Evolutionary conservation across 176 grass and related monocot genomes (phyloP), one percentile per base, ranked within the genome.

Genomic region (Eleusine indica): DNA sequence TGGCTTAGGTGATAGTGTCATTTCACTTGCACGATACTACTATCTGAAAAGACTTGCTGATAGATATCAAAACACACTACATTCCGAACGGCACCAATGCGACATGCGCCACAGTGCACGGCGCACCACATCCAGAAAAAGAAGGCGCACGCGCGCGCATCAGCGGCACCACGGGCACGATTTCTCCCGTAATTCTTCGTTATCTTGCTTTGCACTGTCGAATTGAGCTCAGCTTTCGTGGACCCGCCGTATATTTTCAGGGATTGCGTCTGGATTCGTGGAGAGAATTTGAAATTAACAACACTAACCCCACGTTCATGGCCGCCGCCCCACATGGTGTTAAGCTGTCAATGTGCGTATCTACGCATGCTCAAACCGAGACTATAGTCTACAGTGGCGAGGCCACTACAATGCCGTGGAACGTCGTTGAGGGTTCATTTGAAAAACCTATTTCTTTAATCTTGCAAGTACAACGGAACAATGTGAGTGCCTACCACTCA

Each of bases 321-420:
- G 47, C 47, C 9, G 48, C 48, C 48, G 48, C 48, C 48, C 48
- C 48, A 75, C 81, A 68, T 84, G 69, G 40, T 39, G 18, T 2
- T 75, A 43, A 60, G 68, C 51, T 47, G 68, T 16, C 39, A 8
- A 84, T 79, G 86, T 79, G 86, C 75, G 68, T 18, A 74, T 46
- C 75, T 74, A 84, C 86, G 54, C 75, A 38, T 28, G 46, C 49
- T 75, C 80, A 38, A 60, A 47, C 6, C 9, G 79, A 14, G 74
- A 66, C 37, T 78, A 8, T 7, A 60, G 57, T 21, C 1, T 62
- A 78, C 86, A 83, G 86, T 88, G 80, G 80, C 7, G 18, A n/a
- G 19, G 60, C 75, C 86, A 88, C 81, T 74, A 74, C 39, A 84
- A 81, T 44, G 48, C 35, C 73, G 66, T 75, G 71, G 51, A 29